Evolutionary conservation across 2,329 filamentous ascomycete species (phyloP).

Genomic region (Colletotrichum destructivum): DNA sequence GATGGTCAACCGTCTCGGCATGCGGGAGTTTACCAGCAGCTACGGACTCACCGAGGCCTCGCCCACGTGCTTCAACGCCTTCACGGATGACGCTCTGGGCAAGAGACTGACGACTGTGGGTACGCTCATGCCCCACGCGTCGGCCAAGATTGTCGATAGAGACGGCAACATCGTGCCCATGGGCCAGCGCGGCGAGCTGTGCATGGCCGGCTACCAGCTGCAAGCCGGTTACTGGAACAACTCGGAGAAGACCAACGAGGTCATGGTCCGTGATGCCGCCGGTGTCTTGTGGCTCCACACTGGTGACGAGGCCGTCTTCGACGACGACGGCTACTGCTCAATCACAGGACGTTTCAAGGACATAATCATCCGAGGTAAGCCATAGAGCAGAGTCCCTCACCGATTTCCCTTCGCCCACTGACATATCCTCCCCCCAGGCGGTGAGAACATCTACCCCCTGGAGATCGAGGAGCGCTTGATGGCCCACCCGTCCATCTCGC

Average conservation of each 20-base stretch:
- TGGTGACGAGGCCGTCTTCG: slow-evolving; percentile 79
- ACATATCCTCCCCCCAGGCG: slow-evolving; percentile 62
- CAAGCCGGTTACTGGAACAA: slow-evolving; percentile 80
- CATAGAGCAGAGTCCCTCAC: not conserved
- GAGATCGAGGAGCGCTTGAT: slow-evolving; percentile 83
- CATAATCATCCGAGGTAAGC: slow-evolving; percentile 79
- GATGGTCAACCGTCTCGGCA: slow-evolving; percentile 79
- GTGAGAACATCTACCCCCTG: slow-evolving; percentile 81
- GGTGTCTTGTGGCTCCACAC: slow-evolving; percentile 76
- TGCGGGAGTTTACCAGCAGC: slow-evolving; percentile 80
- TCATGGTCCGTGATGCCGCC: slow-evolving; percentile 67
- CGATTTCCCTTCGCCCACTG: slow-evolving; percentile 44
- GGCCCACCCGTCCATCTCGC: slow-evolving; percentile 71
- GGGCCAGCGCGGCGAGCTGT: slow-evolving; percentile 80
- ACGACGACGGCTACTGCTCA: slow-evolving; percentile 77
- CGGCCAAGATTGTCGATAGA: slow-evolving; percentile 83
- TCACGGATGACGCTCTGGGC: slow-evolving; percentile 79
- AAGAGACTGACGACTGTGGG: slow-evolving; percentile 80
- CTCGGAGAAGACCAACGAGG: slow-evolving; percentile 78
- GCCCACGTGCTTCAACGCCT: slow-evolving; percentile 86
- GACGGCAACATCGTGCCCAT: slow-evolving; percentile 77
- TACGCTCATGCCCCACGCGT: slow-evolving; percentile 81
- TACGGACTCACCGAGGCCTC: slow-evolving; percentile 84
- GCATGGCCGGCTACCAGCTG: slow-evolving; percentile 83
- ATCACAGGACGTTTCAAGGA: slow-evolving; percentile 86